These are phyloP conservation scores for Stemphylium lycopersici DNA, from an alignment of 2,329 filamentous ascomycete genomes.

Conservation along the genomic window DNA sequence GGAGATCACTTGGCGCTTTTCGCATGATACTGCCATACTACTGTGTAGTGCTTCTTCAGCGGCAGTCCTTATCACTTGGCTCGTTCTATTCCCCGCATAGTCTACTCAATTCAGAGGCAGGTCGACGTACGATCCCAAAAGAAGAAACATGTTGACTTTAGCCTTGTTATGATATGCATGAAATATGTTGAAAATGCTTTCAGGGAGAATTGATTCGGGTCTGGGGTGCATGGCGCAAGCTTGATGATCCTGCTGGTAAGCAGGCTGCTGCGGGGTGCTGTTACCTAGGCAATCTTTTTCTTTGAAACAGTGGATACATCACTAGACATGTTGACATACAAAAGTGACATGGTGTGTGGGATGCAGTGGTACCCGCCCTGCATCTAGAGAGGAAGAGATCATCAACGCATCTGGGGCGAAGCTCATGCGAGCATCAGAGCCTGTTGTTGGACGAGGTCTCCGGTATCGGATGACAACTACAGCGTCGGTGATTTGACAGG, in stretches of 20 bases:
- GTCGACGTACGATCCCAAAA: background rate
- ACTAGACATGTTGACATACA: no score
- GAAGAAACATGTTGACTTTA: background rate
- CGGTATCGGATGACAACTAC: background rate
- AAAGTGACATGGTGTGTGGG: background rate
- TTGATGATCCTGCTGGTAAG: background rate
- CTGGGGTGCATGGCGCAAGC: background rate
- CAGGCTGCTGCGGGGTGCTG: background rate
- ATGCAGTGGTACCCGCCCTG: background rate
- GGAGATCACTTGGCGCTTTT: background rate
- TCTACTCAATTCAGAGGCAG: background rate
- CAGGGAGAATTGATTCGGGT: background rate
- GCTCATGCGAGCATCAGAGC: background rate
- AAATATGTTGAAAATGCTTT: background rate
- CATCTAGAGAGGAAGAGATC: background rate
- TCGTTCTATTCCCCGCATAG: background rate
- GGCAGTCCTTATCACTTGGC: constrained; percentile 1
- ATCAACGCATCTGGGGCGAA: background rate
- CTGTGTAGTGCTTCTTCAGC: background rate
- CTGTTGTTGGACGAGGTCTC: background rate
- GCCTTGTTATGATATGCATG: background rate
- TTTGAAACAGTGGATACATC: background rate
- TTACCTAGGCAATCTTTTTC: background rate
- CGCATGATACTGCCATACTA: background rate
- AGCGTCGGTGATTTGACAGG: background rate